Conservation (phyloP, 768 basidiomycete genomes). For the Tephrocybe rancida region DNA sequence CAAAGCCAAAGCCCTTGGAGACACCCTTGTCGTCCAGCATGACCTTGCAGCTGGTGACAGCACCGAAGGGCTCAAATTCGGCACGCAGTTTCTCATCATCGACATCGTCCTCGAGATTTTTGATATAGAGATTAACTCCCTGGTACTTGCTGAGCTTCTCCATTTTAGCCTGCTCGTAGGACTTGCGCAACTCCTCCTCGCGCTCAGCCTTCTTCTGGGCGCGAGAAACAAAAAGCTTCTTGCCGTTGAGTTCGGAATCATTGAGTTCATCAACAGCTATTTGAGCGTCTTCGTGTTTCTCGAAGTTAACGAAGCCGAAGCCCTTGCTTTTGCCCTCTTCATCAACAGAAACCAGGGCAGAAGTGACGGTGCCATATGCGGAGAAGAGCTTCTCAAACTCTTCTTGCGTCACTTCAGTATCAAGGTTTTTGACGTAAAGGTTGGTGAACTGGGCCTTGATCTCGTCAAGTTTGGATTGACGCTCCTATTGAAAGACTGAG, state of each 20-base stretch:
- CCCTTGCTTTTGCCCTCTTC: conserved; percentile 93
- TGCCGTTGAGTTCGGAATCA: conserved; percentile 81
- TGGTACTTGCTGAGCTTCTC: conserved; percentile 99
- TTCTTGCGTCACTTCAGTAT: conserved; percentile 78
- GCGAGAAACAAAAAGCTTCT: conserved; percentile 92
- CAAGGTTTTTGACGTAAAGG: conserved; percentile 97
- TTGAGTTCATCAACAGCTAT: conserved; percentile 88
- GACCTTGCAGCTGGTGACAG: conserved; percentile 98
- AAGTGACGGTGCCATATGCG: conserved; percentile 82
- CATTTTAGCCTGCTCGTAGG: conserved; percentile 94
- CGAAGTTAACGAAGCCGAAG: conserved; percentile 98
- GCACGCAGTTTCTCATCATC: conserved; percentile 96
- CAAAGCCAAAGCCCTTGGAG: conserved; percentile 98
- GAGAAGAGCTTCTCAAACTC: conserved; percentile 86
- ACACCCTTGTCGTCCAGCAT: conserved; percentile 96
- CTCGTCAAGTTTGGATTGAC: conserved; percentile 98
- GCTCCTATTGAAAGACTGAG: conserved; percentile 56
- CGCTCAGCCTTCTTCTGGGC: conserved; percentile 99
- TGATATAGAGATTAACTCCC: conserved; percentile 99
- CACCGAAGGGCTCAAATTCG: conserved; percentile 96
- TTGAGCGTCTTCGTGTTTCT: conserved; percentile 89
- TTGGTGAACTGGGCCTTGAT: conserved; percentile 98
- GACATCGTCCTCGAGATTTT: conserved; percentile 98
- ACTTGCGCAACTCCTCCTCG: conserved; percentile 92
- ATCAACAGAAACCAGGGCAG: conserved; percentile 82